These are phyloP conservation scores for Cydonia oblonga DNA, from an alignment of 331 rosid genomes.

Conservation along the genomic window DNA sequence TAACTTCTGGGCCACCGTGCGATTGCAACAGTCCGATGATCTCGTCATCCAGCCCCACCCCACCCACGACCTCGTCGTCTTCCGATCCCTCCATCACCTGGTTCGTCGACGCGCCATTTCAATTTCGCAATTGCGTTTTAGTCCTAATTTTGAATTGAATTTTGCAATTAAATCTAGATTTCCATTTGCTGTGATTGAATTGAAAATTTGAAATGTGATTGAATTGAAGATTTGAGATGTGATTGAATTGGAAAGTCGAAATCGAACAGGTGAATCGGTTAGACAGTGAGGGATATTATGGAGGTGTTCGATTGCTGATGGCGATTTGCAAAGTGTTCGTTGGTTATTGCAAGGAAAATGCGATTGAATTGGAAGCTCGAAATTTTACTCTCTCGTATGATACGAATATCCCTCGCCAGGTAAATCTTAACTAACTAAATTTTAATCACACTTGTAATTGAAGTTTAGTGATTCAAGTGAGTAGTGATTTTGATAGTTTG, in stretches of 20 bases:
- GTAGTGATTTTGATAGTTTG: not conserved
- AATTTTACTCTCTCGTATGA: conserved; percentile 85
- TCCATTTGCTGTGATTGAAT: not conserved
- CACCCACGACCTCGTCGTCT: conserved; percentile 54
- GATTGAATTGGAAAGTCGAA: not conserved
- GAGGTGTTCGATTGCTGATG: conserved; percentile 85
- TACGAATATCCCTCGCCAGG: conserved; percentile 91
- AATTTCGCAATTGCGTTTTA: not conserved
- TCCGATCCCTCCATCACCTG: conserved; percentile 43
- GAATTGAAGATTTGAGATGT: not conserved
- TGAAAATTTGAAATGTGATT: not conserved
- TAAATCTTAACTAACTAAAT: not conserved
- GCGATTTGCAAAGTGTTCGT: conserved; percentile 61
- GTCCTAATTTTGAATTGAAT: not conserved
- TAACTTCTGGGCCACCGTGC: conserved; percentile 65
- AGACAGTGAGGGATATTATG: conserved; percentile 63
- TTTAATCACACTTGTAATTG: not conserved
- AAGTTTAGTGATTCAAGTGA: not conserved
- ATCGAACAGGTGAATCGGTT: conserved; percentile 42
- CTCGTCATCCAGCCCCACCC: conserved; percentile 67
- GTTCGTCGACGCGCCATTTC: conserved; percentile 9
- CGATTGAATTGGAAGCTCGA: conserved; percentile 24
- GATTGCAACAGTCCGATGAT: conserved; percentile 41
- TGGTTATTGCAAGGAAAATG: conserved; percentile 37
- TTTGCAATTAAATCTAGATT: not conserved